Conservation (phyloP, 495 filamentous ascomycete genomes). For the Aspergillus nidulans region DNA sequence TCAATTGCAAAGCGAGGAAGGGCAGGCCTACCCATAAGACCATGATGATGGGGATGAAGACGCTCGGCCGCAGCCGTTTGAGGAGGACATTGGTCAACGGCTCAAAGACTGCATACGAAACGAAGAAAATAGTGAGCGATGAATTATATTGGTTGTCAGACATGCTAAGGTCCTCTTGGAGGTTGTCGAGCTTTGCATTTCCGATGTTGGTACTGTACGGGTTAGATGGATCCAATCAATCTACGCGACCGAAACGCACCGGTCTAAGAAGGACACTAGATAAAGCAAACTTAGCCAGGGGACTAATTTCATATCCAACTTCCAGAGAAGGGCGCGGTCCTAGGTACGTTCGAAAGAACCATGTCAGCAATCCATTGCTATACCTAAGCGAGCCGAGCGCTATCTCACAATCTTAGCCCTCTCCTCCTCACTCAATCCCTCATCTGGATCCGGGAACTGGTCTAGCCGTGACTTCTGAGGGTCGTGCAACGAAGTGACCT, state of each 20-base stretch:
- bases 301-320: slow-evolving; percentile 65
- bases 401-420: slow-evolving; percentile 58
- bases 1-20: neutral
- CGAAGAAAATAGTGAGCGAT: slow-evolving; percentile 82
- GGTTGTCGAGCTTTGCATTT: slow-evolving; percentile 79
- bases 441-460: slow-evolving; percentile 59
- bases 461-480: slow-evolving; percentile 11
- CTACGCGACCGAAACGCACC: slow-evolving; percentile 22
- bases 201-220: slow-evolving; percentile 64
- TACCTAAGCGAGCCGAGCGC: neutral
- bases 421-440: slow-evolving; percentile 62
- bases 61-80: slow-evolving; percentile 67
- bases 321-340: slow-evolving; percentile 66
- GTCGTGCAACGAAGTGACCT: slow-evolving; percentile 2
- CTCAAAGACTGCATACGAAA: slow-evolving; percentile 85
- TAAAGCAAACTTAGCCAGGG: slow-evolving; percentile 86
- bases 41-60: slow-evolving; percentile 63
- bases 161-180: slow-evolving; percentile 62
- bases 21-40: slow-evolving; percentile 37
- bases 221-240: slow-evolving; percentile 21
- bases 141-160: slow-evolving; percentile 69
- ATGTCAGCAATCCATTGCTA: neutral
- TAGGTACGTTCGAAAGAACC: slow-evolving; percentile 27
- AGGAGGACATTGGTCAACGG: slow-evolving; percentile 84
- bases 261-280: slow-evolving; percentile 77